phyloP scores from a whole-genome alignment of 768 basidiomycete genomes.

The Tulasnella calospora region DNA sequence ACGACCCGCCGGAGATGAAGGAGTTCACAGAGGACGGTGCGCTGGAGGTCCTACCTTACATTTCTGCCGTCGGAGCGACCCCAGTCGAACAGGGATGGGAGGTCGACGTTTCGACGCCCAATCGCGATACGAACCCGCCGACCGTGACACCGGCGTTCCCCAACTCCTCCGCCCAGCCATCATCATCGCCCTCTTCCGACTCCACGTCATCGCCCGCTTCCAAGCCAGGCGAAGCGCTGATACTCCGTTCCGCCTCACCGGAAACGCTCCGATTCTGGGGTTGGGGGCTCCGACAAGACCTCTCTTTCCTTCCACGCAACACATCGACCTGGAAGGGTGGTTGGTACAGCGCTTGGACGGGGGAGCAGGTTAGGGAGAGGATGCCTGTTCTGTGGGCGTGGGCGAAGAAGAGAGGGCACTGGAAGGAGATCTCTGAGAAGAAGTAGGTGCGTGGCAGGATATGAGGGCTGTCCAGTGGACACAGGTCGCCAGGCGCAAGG shows the following conservation, averaged over 20 bases:
- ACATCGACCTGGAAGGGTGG: not conserved
- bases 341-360: not conserved
- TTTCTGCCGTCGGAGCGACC: not conserved
- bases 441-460: not conserved
- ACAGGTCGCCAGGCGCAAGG: no score
- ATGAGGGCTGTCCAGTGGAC: no score
- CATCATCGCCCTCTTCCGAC: not conserved
- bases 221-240: not conserved
- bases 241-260: not conserved
- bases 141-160: not conserved
- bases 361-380: not conserved
- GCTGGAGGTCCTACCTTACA: not conserved
- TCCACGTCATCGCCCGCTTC: not conserved
- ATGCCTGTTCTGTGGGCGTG: not conserved
- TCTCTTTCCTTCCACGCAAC: not conserved
- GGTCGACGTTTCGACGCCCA: not conserved
- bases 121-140: not conserved
- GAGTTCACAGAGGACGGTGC: not conserved
- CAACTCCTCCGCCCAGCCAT: no score
- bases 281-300: not conserved
- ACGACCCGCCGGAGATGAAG: not conserved
- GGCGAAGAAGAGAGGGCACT: not conserved
- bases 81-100: not conserved
- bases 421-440: slow-evolving; percentile 5
- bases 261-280: slow-evolving; percentile 1